A percentile compares a stretch with the other conserved stretches of the same genome.
These are phyloP conservation scores for Saccharomycopsis fermentans DNA, from an alignment of 805 yeast species.

Conservation along the genomic window DNA sequence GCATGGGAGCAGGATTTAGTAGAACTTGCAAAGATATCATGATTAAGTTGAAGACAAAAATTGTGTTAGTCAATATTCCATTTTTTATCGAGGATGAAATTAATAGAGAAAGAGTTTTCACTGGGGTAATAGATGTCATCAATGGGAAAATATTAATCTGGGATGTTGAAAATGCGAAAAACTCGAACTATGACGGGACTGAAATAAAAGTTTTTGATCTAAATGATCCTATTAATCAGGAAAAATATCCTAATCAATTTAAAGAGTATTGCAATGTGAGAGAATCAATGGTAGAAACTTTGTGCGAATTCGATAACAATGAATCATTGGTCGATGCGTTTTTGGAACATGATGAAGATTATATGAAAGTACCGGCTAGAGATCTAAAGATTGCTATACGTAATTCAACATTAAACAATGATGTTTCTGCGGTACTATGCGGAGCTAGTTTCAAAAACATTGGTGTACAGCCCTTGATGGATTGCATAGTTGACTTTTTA, in stretches of 20 bases:
- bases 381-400: constrained; percentile 53
- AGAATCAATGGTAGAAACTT: constrained; percentile 70
- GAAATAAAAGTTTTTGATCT: constrained; percentile 37
- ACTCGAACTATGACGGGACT: constrained; percentile 34
- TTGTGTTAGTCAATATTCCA: constrained; percentile 70
- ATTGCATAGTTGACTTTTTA: constrained; percentile 89
- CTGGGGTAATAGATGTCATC: constrained; percentile 69
- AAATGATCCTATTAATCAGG: constrained; percentile 24
- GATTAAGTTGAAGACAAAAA: constrained; percentile 61
- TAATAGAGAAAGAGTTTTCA: constrained; percentile 33
- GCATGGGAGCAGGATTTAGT: constrained; percentile 91
- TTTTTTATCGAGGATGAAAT: constrained; percentile 40
- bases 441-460: constrained; percentile 89
- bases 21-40: constrained; percentile 81
- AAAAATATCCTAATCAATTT: constrained; percentile 26
- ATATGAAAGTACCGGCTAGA: constrained; percentile 48
- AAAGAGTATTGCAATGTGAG: constrained; percentile 48
- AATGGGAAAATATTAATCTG: constrained; percentile 46
- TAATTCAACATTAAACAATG: constrained; percentile 45
- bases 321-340: constrained; percentile 70
- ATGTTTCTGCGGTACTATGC: constrained; percentile 72
- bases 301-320: constrained; percentile 58
- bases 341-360: constrained; percentile 52
- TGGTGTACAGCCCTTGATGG: constrained; percentile 93
- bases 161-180: constrained; percentile 21